These are phyloP conservation scores for Termitomyces sp. DNA, from an alignment of 768 basidiomycete species.

Conservation along the genomic window DNA sequence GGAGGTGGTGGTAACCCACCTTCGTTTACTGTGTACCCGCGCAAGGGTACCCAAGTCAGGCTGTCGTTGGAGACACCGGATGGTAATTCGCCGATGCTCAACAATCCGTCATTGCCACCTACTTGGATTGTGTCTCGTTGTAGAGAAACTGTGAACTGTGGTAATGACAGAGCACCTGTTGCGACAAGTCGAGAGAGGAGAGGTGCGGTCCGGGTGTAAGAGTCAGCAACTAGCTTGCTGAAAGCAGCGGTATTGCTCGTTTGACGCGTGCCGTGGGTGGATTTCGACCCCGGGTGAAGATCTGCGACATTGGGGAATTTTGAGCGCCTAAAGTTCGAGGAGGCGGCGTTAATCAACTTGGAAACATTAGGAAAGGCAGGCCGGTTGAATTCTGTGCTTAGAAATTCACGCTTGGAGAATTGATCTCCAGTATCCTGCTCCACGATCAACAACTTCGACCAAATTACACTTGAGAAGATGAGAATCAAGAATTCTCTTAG, in stretches of 20 bases:
- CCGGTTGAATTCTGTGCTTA: constrained; percentile 15
- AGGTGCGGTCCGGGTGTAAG: constrained; percentile 38
- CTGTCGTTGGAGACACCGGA: constrained; percentile 35
- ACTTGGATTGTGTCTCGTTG: constrained; percentile 66
- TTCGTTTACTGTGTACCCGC: constrained; percentile 42
- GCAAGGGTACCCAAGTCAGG: constrained; percentile 63
- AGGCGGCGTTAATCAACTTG: constrained; percentile 7
- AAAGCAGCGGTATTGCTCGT: constrained; percentile 1
- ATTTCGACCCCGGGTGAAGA: constrained; percentile 1
- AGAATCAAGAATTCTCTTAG: background rate
- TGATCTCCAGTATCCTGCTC: constrained; percentile 4
- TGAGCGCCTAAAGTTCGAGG: constrained; percentile 5
- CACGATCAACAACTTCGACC: constrained; percentile 30
- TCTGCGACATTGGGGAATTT: constrained; percentile 3
- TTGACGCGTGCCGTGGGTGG: constrained; percentile 11
- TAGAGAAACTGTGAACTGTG: constrained; percentile 53
- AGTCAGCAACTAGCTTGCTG: constrained; percentile 29
- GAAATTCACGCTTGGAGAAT: background rate
- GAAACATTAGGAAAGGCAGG: constrained; percentile 24
- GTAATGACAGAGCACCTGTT: constrained; percentile 26
- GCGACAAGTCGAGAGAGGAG: constrained; percentile 41
- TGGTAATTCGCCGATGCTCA: constrained; percentile 67
- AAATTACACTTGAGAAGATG: constrained; percentile 33
- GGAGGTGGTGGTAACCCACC: constrained; percentile 52
- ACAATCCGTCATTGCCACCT: constrained; percentile 60